phyloP scores from a whole-genome alignment of 345 rosid genomes.

The Acer campestre region DNA sequence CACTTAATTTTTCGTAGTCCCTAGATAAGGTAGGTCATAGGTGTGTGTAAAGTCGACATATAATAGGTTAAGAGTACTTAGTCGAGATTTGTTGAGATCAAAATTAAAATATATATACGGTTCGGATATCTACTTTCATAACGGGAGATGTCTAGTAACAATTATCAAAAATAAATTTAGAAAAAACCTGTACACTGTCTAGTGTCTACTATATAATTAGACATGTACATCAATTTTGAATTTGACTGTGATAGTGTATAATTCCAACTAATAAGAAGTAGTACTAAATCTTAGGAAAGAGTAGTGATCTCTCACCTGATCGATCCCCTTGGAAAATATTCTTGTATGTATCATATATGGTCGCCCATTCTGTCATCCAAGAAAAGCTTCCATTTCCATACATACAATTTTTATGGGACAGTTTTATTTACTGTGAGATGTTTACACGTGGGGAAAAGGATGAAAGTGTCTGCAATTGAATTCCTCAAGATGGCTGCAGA shows the following conservation, averaged over 20 bases:
- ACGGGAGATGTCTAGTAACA: too few species aligned
- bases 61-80: too few species aligned
- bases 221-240: too few species aligned
- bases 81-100: too few species aligned
- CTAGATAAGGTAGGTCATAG: too few species aligned
- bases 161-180: too few species aligned
- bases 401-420: neutral
- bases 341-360: neutral
- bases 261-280: neutral
- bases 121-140: too few species aligned
- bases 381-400: neutral
- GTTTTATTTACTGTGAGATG: neutral
- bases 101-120: too few species aligned
- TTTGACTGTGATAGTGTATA: neutral
- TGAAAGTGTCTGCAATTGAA: constrained; percentile 8
- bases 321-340: neutral
- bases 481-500: constrained; percentile 11
- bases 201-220: too few species aligned
- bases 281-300: neutral
- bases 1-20: too few species aligned
- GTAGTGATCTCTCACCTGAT: neutral
- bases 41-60: too few species aligned
- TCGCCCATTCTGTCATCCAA: constrained; percentile 17
- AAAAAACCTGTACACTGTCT: too few species aligned
- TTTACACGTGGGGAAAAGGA: constrained; percentile 3